Percentiles rank a stretch among this genome's conserved stretches.
Conservation (phyloP, 441 rosid genomes). For the Populus hybrid region DNA sequence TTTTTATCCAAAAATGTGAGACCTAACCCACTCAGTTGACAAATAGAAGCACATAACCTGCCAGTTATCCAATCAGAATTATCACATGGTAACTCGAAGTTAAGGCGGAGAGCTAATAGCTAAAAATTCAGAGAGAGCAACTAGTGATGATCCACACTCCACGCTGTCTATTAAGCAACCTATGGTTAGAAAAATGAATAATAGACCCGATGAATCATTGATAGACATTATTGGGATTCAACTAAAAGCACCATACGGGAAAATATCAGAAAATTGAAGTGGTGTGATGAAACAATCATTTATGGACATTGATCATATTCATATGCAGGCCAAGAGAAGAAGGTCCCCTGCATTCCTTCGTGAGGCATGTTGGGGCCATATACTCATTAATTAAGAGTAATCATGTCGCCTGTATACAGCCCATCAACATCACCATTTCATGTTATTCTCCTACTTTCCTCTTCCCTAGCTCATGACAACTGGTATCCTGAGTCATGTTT, state of each 20-base stretch:
- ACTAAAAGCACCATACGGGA: background rate
- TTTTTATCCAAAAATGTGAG: background rate
- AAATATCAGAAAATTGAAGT: background rate
- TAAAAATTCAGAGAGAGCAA: background rate
- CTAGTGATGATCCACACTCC: background rate
- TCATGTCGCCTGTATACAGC: slow-evolving; percentile 15
- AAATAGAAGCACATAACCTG: background rate
- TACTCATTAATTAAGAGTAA: slow-evolving; percentile 17
- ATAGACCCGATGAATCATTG: background rate
- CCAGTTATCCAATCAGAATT: background rate
- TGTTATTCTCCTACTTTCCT: slow-evolving; percentile 16
- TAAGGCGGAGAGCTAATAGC: background rate
- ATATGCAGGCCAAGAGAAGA: slow-evolving; percentile 3
- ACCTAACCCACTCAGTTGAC: background rate
- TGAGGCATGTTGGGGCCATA: slow-evolving; percentile 17
- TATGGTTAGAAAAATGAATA: background rate
- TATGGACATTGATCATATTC: slow-evolving; percentile 4
- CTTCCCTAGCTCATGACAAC: slow-evolving; percentile 22
- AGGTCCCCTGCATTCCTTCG: slow-evolving; percentile 15
- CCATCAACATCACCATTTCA: slow-evolving; percentile 19
- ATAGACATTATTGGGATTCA: background rate
- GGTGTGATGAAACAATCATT: slow-evolving; percentile 7
- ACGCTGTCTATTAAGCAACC: background rate
- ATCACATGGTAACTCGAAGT: background rate
- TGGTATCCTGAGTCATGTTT: slow-evolving; percentile 17